A percentile compares a stretch with the other conserved stretches of the same genome.
phyloP scores from a whole-genome alignment of 257 asterid species.

The Misopates orontium region DNA sequence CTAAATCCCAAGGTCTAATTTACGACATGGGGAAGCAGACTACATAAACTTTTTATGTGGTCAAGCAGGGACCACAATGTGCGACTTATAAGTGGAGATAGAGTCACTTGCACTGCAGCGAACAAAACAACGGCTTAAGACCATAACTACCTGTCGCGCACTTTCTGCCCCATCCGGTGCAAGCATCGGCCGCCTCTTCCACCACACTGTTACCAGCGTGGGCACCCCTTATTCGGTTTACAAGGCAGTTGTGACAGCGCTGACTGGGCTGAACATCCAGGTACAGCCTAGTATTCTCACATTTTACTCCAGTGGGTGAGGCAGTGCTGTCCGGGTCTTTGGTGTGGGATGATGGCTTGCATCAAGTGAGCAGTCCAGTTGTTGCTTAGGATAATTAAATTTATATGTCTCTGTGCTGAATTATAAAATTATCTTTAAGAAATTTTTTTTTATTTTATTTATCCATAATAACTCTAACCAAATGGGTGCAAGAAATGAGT shows the following conservation, averaged over 20 bases:
- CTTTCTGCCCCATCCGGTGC: slow-evolving; percentile 28
- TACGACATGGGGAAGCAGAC: slow-evolving; percentile 56
- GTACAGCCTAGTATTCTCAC: slow-evolving; percentile 45
- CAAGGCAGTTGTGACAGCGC: slow-evolving; percentile 30
- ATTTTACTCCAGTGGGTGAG: slow-evolving; percentile 33
- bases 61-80: slow-evolving; percentile 52
- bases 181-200: slow-evolving; percentile 35
- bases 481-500: too few relatives aligned
- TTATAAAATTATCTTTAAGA: too few relatives aligned
- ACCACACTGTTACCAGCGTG: slow-evolving; percentile 57
- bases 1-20: slow-evolving; percentile 56
- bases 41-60: slow-evolving; percentile 65
- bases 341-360: slow-evolving; percentile 57
- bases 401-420: too few relatives aligned
- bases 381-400: too few relatives aligned
- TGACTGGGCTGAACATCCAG: slow-evolving; percentile 32
- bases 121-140: slow-evolving; percentile 51
- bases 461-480: too few relatives aligned
- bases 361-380: slow-evolving; percentile 60
- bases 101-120: slow-evolving; percentile 41
- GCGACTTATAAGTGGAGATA: slow-evolving; percentile 51
- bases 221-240: slow-evolving; percentile 55
- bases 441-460: too few relatives aligned
- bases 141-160: slow-evolving; percentile 57
- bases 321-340: slow-evolving; percentile 43